Conservation (phyloP, 1,139 yeast species). For the Suhomyces taliae region DNA sequence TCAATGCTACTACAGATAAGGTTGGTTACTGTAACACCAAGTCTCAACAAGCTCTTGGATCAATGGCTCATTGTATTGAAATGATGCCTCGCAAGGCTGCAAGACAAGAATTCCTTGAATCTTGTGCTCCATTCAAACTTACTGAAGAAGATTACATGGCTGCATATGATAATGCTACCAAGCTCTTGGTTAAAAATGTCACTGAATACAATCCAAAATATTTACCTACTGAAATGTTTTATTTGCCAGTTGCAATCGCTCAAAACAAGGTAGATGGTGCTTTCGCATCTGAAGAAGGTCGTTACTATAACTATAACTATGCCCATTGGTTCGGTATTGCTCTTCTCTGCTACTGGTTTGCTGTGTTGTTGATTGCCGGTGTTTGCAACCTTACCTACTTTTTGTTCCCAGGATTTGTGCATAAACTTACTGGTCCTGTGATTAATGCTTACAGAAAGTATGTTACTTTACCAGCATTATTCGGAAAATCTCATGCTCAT, state of each 20-base stretch:
- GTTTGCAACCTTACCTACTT: slow-evolving; percentile 35
- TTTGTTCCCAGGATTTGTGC: slow-evolving; percentile 36
- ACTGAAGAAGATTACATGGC: slow-evolving; percentile 28
- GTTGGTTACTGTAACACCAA: slow-evolving; percentile 32
- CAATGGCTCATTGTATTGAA: slow-evolving; percentile 38
- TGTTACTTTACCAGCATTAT: slow-evolving; percentile 50
- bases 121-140: slow-evolving; percentile 21
- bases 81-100: slow-evolving; percentile 26
- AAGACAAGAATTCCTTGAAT: slow-evolving; percentile 25
- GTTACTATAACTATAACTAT: slow-evolving; percentile 42
- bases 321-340: slow-evolving; percentile 52
- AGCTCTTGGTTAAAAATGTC: slow-evolving; percentile 26
- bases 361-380: slow-evolving; percentile 44
- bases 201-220: slow-evolving; percentile 31
- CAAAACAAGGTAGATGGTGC: slow-evolving; percentile 28
- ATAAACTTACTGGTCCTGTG: slow-evolving; percentile 28
- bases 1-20: slow-evolving; percentile 23
- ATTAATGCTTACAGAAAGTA: slow-evolving; percentile 42
- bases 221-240: slow-evolving; percentile 26
- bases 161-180: slow-evolving; percentile 42
- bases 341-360: slow-evolving; percentile 50
- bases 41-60: slow-evolving; percentile 40
- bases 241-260: slow-evolving; percentile 29
- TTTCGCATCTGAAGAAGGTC: slow-evolving; percentile 37
- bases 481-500: slow-evolving; percentile 42